Evolutionary conservation across 2,329 filamentous ascomycete species (phyloP).

Genomic region (Sclerotinia minor): DNA sequence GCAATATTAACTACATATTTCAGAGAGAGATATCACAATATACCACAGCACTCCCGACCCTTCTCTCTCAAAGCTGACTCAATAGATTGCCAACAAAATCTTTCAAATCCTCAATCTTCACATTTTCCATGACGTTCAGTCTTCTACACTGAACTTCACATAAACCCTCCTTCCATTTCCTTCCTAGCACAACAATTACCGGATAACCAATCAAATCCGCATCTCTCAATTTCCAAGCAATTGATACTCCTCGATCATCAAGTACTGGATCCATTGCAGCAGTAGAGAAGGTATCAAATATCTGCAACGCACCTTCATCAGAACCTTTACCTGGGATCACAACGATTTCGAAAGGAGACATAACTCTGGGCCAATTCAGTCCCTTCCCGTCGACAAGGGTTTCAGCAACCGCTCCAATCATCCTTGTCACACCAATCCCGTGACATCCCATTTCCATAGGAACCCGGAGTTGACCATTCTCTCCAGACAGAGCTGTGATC

Average conservation of each 20-base stretch:
- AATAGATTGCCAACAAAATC: constrained; percentile 30
- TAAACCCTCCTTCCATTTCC: constrained; percentile 54
- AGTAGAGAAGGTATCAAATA: constrained; percentile 62
- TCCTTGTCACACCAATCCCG: constrained; percentile 87
- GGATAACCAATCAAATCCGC: constrained; percentile 90
- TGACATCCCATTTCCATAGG: constrained; percentile 93
- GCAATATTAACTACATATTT: background rate
- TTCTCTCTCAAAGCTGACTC: constrained; percentile 27
- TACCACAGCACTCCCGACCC: background rate
- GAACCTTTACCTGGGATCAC: constrained; percentile 57
- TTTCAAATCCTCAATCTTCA: constrained; percentile 32
- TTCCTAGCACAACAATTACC: constrained; percentile 76
- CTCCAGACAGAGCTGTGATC: background rate
- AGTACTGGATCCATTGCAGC: constrained; percentile 62
- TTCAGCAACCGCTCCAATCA: constrained; percentile 84
- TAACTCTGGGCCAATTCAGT: constrained; percentile 81
- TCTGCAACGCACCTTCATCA: constrained; percentile 51
- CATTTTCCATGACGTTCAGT: constrained; percentile 32
- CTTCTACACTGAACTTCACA: constrained; percentile 42
- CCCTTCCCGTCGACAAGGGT: constrained; percentile 69
- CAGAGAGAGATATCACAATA: background rate
- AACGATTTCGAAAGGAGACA: constrained; percentile 80
- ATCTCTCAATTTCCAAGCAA: constrained; percentile 87
- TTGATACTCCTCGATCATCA: constrained; percentile 67
- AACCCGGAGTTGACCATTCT: constrained; percentile 39